Evolutionary conservation across 1,139 yeast genomes (phyloP), one percentile per base, ranked within the genome.

Genomic region (Yamadazyma diddensiae): DNA sequence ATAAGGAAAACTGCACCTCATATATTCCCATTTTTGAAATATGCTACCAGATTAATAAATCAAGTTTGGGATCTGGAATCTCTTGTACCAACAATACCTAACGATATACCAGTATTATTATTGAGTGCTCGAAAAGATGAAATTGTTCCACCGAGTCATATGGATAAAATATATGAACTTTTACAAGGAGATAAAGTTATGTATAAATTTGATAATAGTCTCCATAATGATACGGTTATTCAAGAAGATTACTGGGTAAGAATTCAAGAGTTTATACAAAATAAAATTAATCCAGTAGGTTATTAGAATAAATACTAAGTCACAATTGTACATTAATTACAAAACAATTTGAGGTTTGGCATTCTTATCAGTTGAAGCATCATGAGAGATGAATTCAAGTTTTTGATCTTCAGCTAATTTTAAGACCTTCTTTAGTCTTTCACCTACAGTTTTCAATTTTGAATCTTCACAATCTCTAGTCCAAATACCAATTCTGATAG

Each of bases 401-500:
- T 77, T 75, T 49, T 81, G 88, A 40, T 69, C 73, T 34, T 79
- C 87, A 38, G 70, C 59, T 52, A 85, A 74, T 57, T 75, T 80
- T 55, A 87, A 72, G 32, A 84, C 81, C 59, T 76, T 77, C 75
- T 87, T 90, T 65, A 92, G 86, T 62, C 81, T 79, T 55, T 78
- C 80, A 54, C 97, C 98, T 48, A 92, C 81, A 38, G 75, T 71
- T 47, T 65, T 67, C 58, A 79, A 73, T 50, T 76, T 73, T 38
- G 71, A 68, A 50, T 77, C 80, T 51, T 80, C 78, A 50, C 85
- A 79, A 47, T 90, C 78, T 59, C 79, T 82, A 45, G 97, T 90
- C 98, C 98, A 92, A 59, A 92, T 70, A 55, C 94, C 92, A 57
- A 92, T 77, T 63, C 90, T 82, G 70, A 76, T 79, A 45, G 81